Evolutionary conservation across 345 rosid species (phyloP), one percentile per base, ranked within the genome.

Genomic region (Sonneratia alba): DNA sequence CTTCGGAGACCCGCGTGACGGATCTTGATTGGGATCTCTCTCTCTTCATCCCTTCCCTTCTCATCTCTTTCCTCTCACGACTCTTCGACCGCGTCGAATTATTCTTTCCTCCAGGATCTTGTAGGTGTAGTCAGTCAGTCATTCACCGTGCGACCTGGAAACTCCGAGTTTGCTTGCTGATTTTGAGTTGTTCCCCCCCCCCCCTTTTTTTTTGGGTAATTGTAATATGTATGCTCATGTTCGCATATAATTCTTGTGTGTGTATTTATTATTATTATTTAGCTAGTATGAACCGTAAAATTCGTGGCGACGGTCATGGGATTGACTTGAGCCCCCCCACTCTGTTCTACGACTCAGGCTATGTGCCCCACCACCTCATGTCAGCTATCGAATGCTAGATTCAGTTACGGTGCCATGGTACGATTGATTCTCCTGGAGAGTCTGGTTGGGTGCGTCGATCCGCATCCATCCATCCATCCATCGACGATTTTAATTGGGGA

Each of bases 91-190:
- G 14, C 51, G 4, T 47, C 51, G 15, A 12, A 47, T 47, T 47
- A 47, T 47, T 47, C 48, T 45, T 70, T 57, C 47, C 53, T 37
- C 14, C 6, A 11, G 6, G 19, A 62, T 13, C 16, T 62, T 62
- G 37, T 70, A 63, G 73, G 63, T 57, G 43, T 16, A 61, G 61
- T 63, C 40, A 18, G 62, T 64, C n/a, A 61, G 61, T 63, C 40
- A 18, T 72, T 64, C 55, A 43, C 16, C 74, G n/a, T 47, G 36
- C 62, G 27, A 63, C 45, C 32, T 36, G 8, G 32, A 47, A n/a
- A 72, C 61, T 47, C 22, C 63, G 34, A 22, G 63, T 48, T 61
- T 57, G 68, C 43, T 62, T 63, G 57, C 69, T 19, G 45, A 71
- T 59, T 61, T 42, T 24, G 24, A 19, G 57, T 8, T 9, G 51